phyloP scores from a whole-genome alignment of 1,284 basidiomycete genomes.

The Coniophora puteana region DNA sequence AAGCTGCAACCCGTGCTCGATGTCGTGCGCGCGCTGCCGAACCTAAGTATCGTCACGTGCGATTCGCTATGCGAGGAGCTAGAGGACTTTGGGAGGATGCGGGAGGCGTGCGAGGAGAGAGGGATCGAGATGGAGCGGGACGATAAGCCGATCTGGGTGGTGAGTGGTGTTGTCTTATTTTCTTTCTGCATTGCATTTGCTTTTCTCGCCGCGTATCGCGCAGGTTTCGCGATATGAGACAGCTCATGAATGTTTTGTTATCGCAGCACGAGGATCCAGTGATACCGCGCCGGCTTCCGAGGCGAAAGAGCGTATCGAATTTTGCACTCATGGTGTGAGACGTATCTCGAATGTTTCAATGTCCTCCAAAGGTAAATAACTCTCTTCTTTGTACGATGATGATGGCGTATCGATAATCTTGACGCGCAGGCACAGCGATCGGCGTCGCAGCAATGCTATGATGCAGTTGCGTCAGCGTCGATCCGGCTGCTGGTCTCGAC shows the following conservation, averaged over 20 bases:
- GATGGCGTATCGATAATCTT: too few species aligned
- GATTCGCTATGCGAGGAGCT: slow-evolving; percentile 26
- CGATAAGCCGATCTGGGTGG: slow-evolving; percentile 32
- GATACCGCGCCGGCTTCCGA: slow-evolving; percentile 33
- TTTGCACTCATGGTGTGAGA: slow-evolving; percentile 41
- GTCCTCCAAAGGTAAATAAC: too few species aligned
- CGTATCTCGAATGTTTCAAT: too few species aligned
- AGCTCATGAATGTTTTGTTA: too few species aligned
- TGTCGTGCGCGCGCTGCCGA: slow-evolving; percentile 31
- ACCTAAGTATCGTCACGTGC: slow-evolving; percentile 35
- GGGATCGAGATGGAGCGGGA: slow-evolving; percentile 27
- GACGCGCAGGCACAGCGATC: too few species aligned
- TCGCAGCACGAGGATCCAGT: slow-evolving; percentile 40
- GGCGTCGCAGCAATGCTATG: too few species aligned
- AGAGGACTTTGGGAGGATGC: slow-evolving; percentile 21
- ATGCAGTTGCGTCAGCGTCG: too few species aligned
- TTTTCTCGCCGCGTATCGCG: neutral
- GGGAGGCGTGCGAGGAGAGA: slow-evolving; percentile 26
- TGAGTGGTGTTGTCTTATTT: slow-evolving; percentile 21
- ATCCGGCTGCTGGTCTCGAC: too few species aligned
- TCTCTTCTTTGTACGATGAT: too few species aligned
- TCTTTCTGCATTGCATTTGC: neutral
- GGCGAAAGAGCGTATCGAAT: slow-evolving; percentile 36
- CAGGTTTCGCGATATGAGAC: too few species aligned
- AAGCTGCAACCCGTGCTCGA: slow-evolving; percentile 29